Evolutionary conservation across 208 protist genomes (phyloP), one percentile per base, ranked within the genome.

Genomic region (Leptomonas pyrrhocoris): DNA sequence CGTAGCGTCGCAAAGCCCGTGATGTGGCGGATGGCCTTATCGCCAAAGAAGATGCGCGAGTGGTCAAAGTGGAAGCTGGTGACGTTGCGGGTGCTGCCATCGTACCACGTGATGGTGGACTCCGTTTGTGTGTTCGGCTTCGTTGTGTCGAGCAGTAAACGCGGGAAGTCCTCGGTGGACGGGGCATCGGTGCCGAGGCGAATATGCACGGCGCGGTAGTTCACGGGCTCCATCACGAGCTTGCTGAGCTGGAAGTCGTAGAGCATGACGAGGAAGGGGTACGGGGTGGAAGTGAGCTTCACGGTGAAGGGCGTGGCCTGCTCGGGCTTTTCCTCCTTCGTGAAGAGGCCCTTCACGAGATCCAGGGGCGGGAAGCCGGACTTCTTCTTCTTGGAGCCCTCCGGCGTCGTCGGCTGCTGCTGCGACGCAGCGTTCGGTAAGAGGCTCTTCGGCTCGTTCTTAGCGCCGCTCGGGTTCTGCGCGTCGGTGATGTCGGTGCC

Each of bases 171-270:
- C 23, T 85, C 73, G 5, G 76, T 36, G 18, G 49, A 64, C 53
- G 51, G 55, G 46, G 45, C 0, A 54, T 85, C 76, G 48, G 31
- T 71, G 61, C 76, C 74, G 42, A 85, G 71, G 64, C 80, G 80
- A 45, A 85, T 73, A 69, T 85, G 72, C 46, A 85, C 67, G 31
- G 48, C 80, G 43, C 80, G 80, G 76, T 85, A 85, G 67, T 73
- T 79, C 50, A 74, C 55, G 27, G 74, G 72, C n/a, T 77, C 57
- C 68, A 74, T 67, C 61, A 55, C 31, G 3, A 85, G 80, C 60
- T 82, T 77, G 43, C 59, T 61, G 36, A 85, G 76, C 59, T 73
- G 43, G 46, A 85, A 85, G 28, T 69, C 61, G 49, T 81, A 77
- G 21, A 85, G 66, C 50, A 79, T 53, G 60, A 85, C 56, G 27